Base-by-base conservation (phyloP, 108 stramenopile genomes). In the Skeletonema menzelii region DNA sequence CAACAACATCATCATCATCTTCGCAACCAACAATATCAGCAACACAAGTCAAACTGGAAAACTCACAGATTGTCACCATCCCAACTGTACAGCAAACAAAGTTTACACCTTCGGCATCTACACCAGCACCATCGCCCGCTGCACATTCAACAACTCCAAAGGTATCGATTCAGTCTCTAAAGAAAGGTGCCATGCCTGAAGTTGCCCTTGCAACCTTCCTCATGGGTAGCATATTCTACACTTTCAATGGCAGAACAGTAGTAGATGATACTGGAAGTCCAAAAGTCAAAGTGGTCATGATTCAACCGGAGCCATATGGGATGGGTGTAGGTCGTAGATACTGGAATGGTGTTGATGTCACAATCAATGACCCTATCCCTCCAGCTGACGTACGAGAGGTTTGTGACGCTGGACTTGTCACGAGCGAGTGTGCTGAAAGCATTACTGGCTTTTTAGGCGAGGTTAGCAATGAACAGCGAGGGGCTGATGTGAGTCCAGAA, bases 271-370 rank as follows among this genome's bases (percentile, higher is more conserved):
- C 49, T 8, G 49, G 49, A 8, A 53, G 59, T 11, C 34, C 69
- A 28, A 67, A 62, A 38, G 35, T 61, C 15, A 69, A 64, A 38
- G 37, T 76, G 4, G 68, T 76, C 27, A 69, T 76, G 75, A 44
- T 76, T 8, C 22, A 63, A 32, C 14, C 59, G 26, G 67, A 76
- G 44, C 75, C 75, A 11, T 76, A 76, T 40, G 75, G 75, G 17
- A 62, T 76, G 34, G 75, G 58, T 19, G 31, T 1, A 55, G 75
- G 75, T n/a, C 34, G 75, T 32, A 69, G 67, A 28, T 76, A 70
- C 24, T 77, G 65, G 64, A 66, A 71, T 8, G 77, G 77, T 20
- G 69, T 77, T 2, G 40, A 70, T 59, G 20, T 77, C 14, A 65
- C 65, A 26, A 20, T 20, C 1, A 61, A 75, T 32, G 46, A 67